Base-by-base conservation (phyloP, 1,284 basidiomycete genomes). In the Megacollybia platyphylla region DNA sequence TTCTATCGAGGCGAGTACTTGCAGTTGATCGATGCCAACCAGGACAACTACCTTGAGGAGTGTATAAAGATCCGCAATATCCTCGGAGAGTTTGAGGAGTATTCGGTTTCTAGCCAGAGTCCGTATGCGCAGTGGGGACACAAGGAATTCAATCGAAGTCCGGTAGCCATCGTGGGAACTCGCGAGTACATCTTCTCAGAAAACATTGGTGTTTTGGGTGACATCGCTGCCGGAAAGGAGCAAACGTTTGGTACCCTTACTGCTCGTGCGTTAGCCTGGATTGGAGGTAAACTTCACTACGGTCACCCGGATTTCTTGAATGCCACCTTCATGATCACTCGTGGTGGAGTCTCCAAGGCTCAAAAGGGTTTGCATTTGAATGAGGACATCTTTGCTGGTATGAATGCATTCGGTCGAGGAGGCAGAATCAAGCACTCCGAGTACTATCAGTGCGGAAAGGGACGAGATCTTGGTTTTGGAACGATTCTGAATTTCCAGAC, bases 141-240 rank as follows among this genome's bases (percentile, higher is more conserved):
- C 63, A 85, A 89, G 62, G 89, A 96, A 59, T 96, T 96, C 63
- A 72, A 68, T 52, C 90, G 85, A 60, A 68, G 83, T 36, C 94
- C 94, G 24, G 93, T 99, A 44, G 96, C 96, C 35, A 99, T 99
- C 61, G 78, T 99, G 48, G 96, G 96, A 60, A 96, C 96, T 20
- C 83, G 96, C 61, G 96, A 99, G 69, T 99, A 98, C 68, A 97
- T 99, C 57, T 99, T 98, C 71, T 98, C 96, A 42, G 96, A 98
- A 70, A 98, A 98, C 66, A 98, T 98, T 55, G 96, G 96, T 73
- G 89, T 99, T 36, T 74, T 99, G 46, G 96, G 96, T 68, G 96
- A 99, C 62, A 91, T 98, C 52, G 96, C 96, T 39, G 96, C 96
- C 47, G 96, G 96, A 43, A 99, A 99, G 71, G 96, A 99, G 68